Evolutionary conservation across 2,329 filamentous ascomycete species (phyloP).

Genomic region (Penicillium verrucosum): DNA sequence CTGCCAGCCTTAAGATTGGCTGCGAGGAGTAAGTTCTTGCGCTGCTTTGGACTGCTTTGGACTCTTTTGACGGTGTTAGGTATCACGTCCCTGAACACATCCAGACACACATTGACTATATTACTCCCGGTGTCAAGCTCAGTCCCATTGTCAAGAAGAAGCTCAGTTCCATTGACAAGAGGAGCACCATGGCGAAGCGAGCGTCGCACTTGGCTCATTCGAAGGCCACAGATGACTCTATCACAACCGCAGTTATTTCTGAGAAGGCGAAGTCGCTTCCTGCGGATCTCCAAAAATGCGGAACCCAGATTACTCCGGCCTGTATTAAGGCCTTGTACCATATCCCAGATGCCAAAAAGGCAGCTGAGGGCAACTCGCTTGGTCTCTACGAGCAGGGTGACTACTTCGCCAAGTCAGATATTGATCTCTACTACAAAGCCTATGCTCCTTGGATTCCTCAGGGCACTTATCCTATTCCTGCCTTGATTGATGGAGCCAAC

Average conservation of each 20-base stretch:
- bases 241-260: conserved; percentile 6
- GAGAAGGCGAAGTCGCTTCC: conserved; percentile 17
- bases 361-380: conserved; percentile 47
- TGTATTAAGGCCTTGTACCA: conserved; percentile 53
- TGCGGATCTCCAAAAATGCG: conserved; percentile 45
- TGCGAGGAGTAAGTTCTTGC: conserved; percentile 39
- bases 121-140: conserved; percentile 56
- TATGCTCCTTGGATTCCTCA: conserved; percentile 43
- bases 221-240: conserved; percentile 5
- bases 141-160: conserved; percentile 37
- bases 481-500: conserved; percentile 49
- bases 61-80: conserved; percentile 10
- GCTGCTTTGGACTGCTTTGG: neutral
- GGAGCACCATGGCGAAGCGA: conserved; percentile 21
- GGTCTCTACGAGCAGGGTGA: conserved; percentile 55
- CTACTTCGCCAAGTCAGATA: conserved; percentile 51
- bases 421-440: conserved; percentile 49
- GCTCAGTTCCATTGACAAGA: conserved; percentile 34
- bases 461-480: conserved; percentile 46
- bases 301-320: conserved; percentile 55
- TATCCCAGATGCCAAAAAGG: conserved; percentile 41
- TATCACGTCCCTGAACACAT: conserved; percentile 52
- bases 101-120: conserved; percentile 53
- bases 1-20: conserved; percentile 28
- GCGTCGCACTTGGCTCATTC: conserved; percentile 18